Percentiles rank a stretch among this genome's conserved stretches.
Evolutionary conservation across 1,284 basidiomycete genomes (phyloP).

Genomic region (Rhodotorula sp.): DNA sequence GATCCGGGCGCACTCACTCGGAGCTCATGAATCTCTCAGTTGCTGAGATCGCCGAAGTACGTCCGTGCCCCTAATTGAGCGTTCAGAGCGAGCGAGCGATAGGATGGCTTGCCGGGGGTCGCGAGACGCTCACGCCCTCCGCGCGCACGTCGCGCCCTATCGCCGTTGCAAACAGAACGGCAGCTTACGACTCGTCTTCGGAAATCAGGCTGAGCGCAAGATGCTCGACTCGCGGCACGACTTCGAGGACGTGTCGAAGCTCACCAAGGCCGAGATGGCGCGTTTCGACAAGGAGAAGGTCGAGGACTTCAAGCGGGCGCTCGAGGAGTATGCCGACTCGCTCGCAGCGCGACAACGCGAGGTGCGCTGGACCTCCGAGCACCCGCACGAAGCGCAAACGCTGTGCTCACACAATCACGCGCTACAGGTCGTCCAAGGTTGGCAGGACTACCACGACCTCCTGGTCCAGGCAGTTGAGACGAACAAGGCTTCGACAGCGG

Average conservation of each 20-base stretch:
- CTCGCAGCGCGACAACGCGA: conserved; percentile 80
- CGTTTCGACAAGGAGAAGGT: conserved; percentile 91
- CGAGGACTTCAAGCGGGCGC: conserved; percentile 76
- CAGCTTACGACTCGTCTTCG: conserved; percentile 32
- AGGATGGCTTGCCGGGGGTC: too few species aligned
- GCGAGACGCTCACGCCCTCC: not conserved
- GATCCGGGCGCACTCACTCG: conserved; percentile 66
- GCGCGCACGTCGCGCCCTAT: not conserved
- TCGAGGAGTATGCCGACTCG: conserved; percentile 76
- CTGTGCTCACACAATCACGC: too few species aligned
- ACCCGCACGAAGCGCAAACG: too few species aligned
- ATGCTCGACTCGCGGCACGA: conserved; percentile 78
- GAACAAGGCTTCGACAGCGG: conserved; percentile 3
- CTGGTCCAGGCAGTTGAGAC: conserved; percentile 22
- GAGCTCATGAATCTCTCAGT: conserved; percentile 69
- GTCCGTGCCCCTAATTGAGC: not conserved
- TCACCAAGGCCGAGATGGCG: conserved; percentile 88
- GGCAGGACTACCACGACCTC: conserved; percentile 36
- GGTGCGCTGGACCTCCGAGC: conserved; percentile 51
- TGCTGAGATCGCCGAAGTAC: conserved; percentile 73
- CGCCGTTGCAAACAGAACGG: conserved; percentile 15
- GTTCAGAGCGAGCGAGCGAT: too few species aligned
- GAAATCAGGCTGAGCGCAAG: conserved; percentile 71
- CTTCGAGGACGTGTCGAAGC: conserved; percentile 80
- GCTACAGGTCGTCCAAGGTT: conserved; percentile 23